A percentile compares a stretch with the other conserved stretches of the same genome.
Conservation (phyloP, 2,329 filamentous ascomycete species). For the Neobulgaria alba region DNA sequence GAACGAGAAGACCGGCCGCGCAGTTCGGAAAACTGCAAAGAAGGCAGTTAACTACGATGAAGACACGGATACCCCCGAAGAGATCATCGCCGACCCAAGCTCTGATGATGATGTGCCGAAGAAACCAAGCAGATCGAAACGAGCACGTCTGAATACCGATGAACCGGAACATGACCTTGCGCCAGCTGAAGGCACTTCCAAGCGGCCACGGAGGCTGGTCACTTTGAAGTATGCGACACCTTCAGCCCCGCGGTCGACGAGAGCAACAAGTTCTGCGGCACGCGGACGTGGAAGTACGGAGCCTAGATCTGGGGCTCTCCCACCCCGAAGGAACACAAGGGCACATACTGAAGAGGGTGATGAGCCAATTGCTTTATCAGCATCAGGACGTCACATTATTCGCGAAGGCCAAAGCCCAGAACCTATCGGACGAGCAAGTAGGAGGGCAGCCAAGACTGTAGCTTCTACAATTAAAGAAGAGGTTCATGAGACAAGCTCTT, state of each 20-base stretch:
- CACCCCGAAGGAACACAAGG: conserved; percentile 22
- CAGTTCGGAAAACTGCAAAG: conserved; percentile 39
- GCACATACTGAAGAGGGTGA: conserved; percentile 39
- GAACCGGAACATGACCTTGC: background rate
- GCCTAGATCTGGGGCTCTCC: conserved; percentile 19
- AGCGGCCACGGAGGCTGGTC: conserved; percentile 21
- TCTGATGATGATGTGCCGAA: background rate
- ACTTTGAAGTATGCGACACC: conserved; percentile 24
- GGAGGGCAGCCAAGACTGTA: conserved; percentile 26
- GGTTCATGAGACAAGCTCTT: conserved; percentile 26
- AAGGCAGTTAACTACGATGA: conserved; percentile 41
- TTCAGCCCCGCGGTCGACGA: conserved; percentile 17
- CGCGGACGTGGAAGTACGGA: conserved; percentile 20
- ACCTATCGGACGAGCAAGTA: conserved; percentile 26
- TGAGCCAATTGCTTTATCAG: conserved; percentile 50
- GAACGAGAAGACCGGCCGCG: conserved; percentile 40
- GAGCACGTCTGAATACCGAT: background rate
- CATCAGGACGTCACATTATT: conserved; percentile 49
- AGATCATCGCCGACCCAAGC: conserved; percentile 17
- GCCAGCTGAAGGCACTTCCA: conserved; percentile 10
- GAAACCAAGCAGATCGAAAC: background rate
- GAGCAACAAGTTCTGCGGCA: conserved; percentile 24
- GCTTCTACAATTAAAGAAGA: conserved; percentile 29
- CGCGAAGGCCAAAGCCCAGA: conserved; percentile 49
- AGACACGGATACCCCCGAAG: conserved; percentile 30